Percentiles rank a stretch among this genome's conserved stretches.
Conservation (phyloP, 352 stramenopile genomes). For the Phytophthora pluvialis region DNA sequence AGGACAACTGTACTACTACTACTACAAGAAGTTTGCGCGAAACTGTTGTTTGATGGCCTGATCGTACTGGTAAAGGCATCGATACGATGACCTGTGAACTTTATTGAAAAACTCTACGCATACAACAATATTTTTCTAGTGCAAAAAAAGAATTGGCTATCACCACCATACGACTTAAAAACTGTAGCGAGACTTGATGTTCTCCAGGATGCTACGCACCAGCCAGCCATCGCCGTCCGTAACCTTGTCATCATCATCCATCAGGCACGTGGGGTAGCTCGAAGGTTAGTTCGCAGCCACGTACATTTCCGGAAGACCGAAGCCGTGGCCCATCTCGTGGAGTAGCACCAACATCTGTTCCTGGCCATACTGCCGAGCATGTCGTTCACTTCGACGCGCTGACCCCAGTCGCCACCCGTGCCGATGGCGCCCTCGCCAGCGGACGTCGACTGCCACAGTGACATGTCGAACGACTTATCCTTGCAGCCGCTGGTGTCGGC, state of each 20-base stretch:
- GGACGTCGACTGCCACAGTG: conserved; percentile 45
- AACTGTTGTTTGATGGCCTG: too few species aligned
- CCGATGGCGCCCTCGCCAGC: conserved; percentile 30
- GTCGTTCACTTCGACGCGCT: conserved; percentile 47
- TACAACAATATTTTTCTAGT: too few species aligned
- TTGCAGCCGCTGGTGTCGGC: conserved; percentile 32
- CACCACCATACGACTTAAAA: conserved; percentile 10
- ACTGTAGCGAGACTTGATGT: conserved; percentile 27
- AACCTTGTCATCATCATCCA: conserved; percentile 17
- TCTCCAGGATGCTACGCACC: conserved; percentile 26
- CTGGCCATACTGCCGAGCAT: conserved; percentile 37
- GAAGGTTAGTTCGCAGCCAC: conserved; percentile 28
- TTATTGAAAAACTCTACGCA: too few species aligned
- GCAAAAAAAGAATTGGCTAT: too few species aligned
- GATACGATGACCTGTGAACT: too few species aligned
- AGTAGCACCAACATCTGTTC: conserved; percentile 42
- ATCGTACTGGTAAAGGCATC: too few species aligned
- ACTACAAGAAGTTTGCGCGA: too few species aligned
- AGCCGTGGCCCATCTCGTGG: conserved; percentile 55
- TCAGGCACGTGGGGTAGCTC: conserved; percentile 26
- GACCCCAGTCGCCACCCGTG: conserved; percentile 43
- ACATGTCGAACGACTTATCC: conserved; percentile 31
- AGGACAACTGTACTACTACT: too few species aligned
- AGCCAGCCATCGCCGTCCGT: conserved; percentile 29
- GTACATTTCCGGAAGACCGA: conserved; percentile 41